Evolutionary conservation across 2,329 filamentous ascomycete genomes (phyloP).

Genomic region (Phialophora chinensis): DNA sequence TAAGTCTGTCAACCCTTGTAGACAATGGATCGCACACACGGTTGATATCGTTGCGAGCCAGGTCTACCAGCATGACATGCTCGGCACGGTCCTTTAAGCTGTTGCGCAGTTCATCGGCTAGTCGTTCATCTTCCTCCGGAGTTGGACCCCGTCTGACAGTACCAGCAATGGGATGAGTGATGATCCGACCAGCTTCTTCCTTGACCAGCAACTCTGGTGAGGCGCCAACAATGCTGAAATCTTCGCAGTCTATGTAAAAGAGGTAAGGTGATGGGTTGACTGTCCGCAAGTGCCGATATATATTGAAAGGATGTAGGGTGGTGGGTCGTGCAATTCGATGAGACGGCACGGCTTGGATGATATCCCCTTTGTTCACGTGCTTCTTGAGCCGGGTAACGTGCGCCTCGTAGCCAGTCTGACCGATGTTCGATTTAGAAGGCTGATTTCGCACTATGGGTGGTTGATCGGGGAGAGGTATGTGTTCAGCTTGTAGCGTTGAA

Average conservation of each 20-base stretch:
- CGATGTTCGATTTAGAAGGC: conserved; percentile 90
- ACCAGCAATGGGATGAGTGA: conserved; percentile 96
- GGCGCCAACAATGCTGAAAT: conserved; percentile 94
- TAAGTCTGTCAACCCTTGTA: conserved; percentile 88
- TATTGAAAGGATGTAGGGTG: conserved; percentile 92
- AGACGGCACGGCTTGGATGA: conserved; percentile 96
- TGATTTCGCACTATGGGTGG: conserved; percentile 73
- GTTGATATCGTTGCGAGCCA: conserved; percentile 96
- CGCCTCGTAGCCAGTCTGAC: conserved; percentile 83
- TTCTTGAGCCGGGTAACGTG: conserved; percentile 86
- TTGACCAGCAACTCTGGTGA: conserved; percentile 95
- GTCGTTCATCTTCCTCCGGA: conserved; percentile 76
- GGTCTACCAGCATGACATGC: conserved; percentile 97
- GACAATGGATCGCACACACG: conserved; percentile 89
- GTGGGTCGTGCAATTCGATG: conserved; percentile 92
- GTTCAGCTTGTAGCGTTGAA: conserved; percentile 72
- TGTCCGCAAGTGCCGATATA: conserved; percentile 94
- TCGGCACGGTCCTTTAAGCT: conserved; percentile 92
- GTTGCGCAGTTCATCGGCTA: conserved; percentile 76
- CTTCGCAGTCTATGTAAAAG: conserved; percentile 90
- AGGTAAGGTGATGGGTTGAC: conserved; percentile 97
- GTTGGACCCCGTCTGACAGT: conserved; percentile 88
- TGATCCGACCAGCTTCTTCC: conserved; percentile 81
- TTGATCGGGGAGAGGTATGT: conserved; percentile 79
- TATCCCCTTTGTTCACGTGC: conserved; percentile 89